Evolutionary conservation across 1,284 basidiomycete species (phyloP).

Genomic region (Leccinum fuscescens): DNA sequence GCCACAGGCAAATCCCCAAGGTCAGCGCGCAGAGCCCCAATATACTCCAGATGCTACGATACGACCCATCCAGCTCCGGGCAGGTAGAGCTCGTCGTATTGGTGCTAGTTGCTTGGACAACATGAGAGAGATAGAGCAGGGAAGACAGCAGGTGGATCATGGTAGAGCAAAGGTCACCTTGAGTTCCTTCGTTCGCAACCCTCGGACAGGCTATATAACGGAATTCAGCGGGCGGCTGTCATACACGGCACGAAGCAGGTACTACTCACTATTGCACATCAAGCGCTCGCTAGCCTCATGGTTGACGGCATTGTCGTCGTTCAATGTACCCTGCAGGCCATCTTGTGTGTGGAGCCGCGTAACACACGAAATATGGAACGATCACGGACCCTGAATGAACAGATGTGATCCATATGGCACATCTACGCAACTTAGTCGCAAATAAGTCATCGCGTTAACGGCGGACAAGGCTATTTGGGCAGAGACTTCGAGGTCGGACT

Average conservation of each 20-base stretch:
- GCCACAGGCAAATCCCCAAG: no score
- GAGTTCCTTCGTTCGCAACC: neutral
- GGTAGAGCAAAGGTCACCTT: neutral
- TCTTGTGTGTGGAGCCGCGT: neutral
- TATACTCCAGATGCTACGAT: no score
- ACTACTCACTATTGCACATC: neutral
- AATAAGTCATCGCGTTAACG: neutral
- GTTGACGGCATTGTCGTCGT: neutral
- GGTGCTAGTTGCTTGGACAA: neutral
- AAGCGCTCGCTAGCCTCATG: neutral
- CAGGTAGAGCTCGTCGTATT: no score
- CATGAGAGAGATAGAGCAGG: neutral
- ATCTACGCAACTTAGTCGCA: neutral
- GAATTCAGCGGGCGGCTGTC: neutral
- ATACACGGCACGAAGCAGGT: neutral
- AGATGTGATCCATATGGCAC: neutral
- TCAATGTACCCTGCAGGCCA: neutral
- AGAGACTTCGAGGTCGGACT: neutral
- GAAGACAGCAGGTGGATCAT: neutral
- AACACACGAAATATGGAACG: neutral
- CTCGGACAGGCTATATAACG: neutral
- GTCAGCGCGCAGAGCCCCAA: no score
- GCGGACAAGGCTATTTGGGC: neutral
- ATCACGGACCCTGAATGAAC: neutral
- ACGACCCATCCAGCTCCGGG: no score